Evolutionary conservation across 192 early-diverging fungal genomes (phyloP).

Genomic region (Spizellomyces sp.): DNA sequence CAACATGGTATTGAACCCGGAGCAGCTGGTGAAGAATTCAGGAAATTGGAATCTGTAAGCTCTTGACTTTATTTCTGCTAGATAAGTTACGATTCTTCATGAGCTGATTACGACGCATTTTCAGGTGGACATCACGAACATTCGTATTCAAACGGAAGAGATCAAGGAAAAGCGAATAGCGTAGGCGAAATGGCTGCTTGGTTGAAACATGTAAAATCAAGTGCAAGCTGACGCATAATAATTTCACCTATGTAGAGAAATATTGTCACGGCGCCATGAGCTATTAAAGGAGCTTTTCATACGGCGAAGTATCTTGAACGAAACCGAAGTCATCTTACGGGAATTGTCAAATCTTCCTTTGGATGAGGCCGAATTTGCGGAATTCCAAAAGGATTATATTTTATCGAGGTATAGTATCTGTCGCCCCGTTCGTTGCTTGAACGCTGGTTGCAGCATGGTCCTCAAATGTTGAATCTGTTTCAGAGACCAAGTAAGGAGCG

Average conservation of each 20-base stretch:
- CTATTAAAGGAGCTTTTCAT: conserved; percentile 23
- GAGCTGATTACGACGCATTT: too few species aligned
- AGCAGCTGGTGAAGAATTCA: conserved; percentile 5
- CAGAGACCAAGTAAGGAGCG: too few species aligned
- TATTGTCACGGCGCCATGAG: conserved; percentile 9
- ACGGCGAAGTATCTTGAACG: conserved; percentile 1
- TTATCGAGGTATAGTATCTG: conserved; percentile 6
- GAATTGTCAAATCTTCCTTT: not conserved
- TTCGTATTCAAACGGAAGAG: not conserved
- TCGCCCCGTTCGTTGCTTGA: too few species aligned
- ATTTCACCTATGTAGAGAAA: not conserved
- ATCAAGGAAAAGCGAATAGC: not conserved
- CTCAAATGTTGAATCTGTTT: too few species aligned
- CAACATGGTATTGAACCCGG: conserved; percentile 1
- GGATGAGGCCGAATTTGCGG: conserved; percentile 7
- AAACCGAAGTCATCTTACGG: not conserved
- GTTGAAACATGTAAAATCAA: too few species aligned
- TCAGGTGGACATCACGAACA: not conserved
- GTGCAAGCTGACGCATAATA: too few species aligned
- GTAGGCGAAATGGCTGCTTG: not conserved
- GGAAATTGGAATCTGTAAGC: not conserved
- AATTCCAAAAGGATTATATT: conserved; percentile 9
- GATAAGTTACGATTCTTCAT: too few species aligned
- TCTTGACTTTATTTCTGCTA: too few species aligned
- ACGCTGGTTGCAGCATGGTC: too few species aligned